Conservation (phyloP, 2,329 filamentous ascomycete genomes). For the Penicillium glabrum region DNA sequence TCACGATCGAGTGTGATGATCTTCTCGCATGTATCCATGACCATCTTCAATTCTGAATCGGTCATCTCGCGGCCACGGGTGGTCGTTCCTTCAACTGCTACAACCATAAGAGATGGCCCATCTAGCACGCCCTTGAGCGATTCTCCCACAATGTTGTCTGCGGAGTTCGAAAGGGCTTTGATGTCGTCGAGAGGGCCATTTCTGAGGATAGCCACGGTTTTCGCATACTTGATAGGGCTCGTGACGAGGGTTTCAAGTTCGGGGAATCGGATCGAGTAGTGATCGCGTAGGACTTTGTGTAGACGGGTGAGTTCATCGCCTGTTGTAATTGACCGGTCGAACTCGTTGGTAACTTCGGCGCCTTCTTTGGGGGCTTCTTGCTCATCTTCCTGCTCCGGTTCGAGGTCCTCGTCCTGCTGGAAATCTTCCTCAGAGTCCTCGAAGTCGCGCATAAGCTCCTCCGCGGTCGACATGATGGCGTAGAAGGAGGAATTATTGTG, state of each 20-base stretch:
- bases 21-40: slow-evolving; percentile 81
- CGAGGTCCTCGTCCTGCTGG: not conserved
- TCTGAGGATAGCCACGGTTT: slow-evolving; percentile 87
- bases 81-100: slow-evolving; percentile 90
- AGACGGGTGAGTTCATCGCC: slow-evolving; percentile 89
- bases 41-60: slow-evolving; percentile 69
- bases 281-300: slow-evolving; percentile 94
- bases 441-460: slow-evolving; percentile 90
- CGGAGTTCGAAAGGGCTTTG: slow-evolving; percentile 72
- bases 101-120: slow-evolving; percentile 89
- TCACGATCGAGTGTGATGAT: slow-evolving; percentile 83
- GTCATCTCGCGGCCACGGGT: slow-evolving; percentile 78
- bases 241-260: slow-evolving; percentile 88
- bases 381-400: slow-evolving; percentile 8
- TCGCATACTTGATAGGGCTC: slow-evolving; percentile 91
- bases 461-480: slow-evolving; percentile 77
- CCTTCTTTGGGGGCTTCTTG: slow-evolving; percentile 60
- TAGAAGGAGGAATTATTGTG: not conserved
- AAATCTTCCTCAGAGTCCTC: slow-evolving; percentile 57
- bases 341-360: slow-evolving; percentile 69
- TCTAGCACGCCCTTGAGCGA: slow-evolving; percentile 80
- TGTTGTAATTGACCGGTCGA: slow-evolving; percentile 89
- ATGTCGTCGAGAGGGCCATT: slow-evolving; percentile 91
- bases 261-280: slow-evolving; percentile 91
- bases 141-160: slow-evolving; percentile 73